Evolutionary conservation across 371 early-diverging fungal species (phyloP), one percentile per base, ranked within the genome.

Genomic region (Syncephalastrum monosporum): DNA sequence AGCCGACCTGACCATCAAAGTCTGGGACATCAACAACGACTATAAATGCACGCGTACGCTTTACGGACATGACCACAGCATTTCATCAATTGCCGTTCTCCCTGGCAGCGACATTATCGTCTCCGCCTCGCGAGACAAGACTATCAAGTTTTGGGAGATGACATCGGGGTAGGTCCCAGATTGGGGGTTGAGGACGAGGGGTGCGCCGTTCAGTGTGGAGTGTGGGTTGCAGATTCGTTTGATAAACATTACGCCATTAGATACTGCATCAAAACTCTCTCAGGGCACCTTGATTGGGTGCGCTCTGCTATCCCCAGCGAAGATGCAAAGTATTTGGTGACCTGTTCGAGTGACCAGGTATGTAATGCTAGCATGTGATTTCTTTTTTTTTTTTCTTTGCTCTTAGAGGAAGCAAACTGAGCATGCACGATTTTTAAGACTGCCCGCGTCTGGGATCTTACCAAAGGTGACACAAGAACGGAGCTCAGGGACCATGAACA

Each of bases 401-500:
- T 21, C 21, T 21, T 21, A 3, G 16, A 43, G 8, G 14, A 29
- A 27, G 27, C 12, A 33, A 33, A 33, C 92, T 12, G 79, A 88
- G n/a, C 60, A 93, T 14, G 92, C 91, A 91, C 90, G 91, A 60
- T 58, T 79, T 1, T 45, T 68, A 12, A 92, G 91, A 89, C 89
- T 17, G 79, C 93, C 7, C 82, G 90, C n/a, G 60, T 94, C 10
- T 94, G 92, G 93, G 91, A 93, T 60, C 61, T 79, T 1, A 50
- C 72, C 8, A 72, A 86, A 17, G 91, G 92, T 44, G 90, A 90
- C 46, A 82, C 82, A 59, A 87, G 85, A 61, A 72, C 68, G 60
- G 91, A 91, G 49, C 69, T 94, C 61, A 79, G 89, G 47, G 95
- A 92, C 16, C 96, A 96, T 67, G 92, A 91, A 14, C 93, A 96